Conservation (phyloP, 306 rosid genomes). For the Gynostemma pentaphyllum region DNA sequence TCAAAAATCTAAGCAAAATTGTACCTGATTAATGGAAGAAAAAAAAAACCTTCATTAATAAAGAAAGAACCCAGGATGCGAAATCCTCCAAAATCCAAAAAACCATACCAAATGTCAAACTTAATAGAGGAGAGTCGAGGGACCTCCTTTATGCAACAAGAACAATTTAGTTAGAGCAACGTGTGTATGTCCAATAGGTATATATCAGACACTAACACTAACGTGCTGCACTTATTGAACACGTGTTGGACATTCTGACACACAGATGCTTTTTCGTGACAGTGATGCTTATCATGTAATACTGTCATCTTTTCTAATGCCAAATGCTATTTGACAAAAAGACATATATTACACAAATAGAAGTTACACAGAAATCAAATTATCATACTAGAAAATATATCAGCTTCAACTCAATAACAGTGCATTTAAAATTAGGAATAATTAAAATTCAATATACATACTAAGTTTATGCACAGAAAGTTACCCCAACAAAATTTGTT, state of each 20-base stretch:
- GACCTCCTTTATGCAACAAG: background rate
- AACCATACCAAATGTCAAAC: too few relatives aligned
- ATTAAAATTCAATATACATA: background rate
- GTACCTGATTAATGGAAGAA: background rate
- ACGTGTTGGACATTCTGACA: too few relatives aligned
- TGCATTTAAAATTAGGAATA: background rate
- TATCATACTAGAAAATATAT: background rate
- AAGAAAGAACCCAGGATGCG: background rate
- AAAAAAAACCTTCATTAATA: background rate
- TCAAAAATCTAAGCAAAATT: background rate
- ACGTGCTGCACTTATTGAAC: too few relatives aligned
- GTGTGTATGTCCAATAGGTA: too few relatives aligned
- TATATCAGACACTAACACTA: too few relatives aligned
- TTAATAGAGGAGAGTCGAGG: too few relatives aligned
- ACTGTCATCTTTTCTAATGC: background rate
- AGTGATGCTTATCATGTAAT: too few relatives aligned
- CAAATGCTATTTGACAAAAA: background rate
- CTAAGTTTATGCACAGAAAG: background rate
- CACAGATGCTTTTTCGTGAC: too few relatives aligned
- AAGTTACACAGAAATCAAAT: background rate
- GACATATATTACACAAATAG: background rate
- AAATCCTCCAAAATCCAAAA: background rate
- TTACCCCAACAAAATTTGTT: constrained; percentile 70
- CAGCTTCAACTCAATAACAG: background rate
- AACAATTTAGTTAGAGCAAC: too few relatives aligned